Evolutionary conservation across 345 rosid species (phyloP).

Genomic region (Camelina neglecta): DNA sequence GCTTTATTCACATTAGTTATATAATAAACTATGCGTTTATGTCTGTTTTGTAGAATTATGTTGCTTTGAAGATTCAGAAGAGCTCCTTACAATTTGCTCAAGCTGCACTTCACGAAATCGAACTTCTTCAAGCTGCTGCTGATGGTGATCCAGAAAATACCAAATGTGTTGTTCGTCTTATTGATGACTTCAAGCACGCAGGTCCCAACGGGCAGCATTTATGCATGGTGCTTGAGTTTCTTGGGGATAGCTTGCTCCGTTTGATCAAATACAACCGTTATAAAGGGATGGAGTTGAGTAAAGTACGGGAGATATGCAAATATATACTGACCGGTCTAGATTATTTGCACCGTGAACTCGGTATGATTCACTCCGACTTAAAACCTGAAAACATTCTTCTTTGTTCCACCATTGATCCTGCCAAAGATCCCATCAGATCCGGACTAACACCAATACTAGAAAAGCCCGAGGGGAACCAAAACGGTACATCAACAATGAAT

Average conservation of each 20-base stretch:
- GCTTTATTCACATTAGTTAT: slow-evolving; percentile 4
- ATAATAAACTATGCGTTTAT: not conserved
- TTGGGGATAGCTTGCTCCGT: slow-evolving; percentile 90
- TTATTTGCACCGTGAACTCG: slow-evolving; percentile 87
- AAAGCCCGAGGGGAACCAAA: slow-evolving; percentile 74
- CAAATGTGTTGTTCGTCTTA: slow-evolving; percentile 68
- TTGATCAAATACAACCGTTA: slow-evolving; percentile 78
- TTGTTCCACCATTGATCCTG: slow-evolving; percentile 75
- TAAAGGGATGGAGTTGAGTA: slow-evolving; percentile 69
- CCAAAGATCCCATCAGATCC: slow-evolving; percentile 86
- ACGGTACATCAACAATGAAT: slow-evolving; percentile 68
- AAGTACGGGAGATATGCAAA: slow-evolving; percentile 92
- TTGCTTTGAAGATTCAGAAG: slow-evolving; percentile 97
- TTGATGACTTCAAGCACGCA: slow-evolving; percentile 84
- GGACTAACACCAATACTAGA: slow-evolving; percentile 72
- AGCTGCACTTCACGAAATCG: slow-evolving; percentile 95
- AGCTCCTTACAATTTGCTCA: slow-evolving; percentile 93
- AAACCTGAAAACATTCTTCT: slow-evolving; percentile 97
- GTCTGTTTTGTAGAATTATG: slow-evolving; percentile 56
- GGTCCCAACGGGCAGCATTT: slow-evolving; percentile 97
- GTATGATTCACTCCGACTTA: slow-evolving; percentile 82
- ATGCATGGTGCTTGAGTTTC: slow-evolving; percentile 98
- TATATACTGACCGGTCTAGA: slow-evolving; percentile 81
- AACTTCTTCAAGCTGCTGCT: slow-evolving; percentile 70
- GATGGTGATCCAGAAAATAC: slow-evolving; percentile 67